A percentile compares a stretch with the other conserved stretches of the same genome.
Evolutionary conservation across 345 rosid species (phyloP).

Genomic region (Xanthoceras sorbifolium): DNA sequence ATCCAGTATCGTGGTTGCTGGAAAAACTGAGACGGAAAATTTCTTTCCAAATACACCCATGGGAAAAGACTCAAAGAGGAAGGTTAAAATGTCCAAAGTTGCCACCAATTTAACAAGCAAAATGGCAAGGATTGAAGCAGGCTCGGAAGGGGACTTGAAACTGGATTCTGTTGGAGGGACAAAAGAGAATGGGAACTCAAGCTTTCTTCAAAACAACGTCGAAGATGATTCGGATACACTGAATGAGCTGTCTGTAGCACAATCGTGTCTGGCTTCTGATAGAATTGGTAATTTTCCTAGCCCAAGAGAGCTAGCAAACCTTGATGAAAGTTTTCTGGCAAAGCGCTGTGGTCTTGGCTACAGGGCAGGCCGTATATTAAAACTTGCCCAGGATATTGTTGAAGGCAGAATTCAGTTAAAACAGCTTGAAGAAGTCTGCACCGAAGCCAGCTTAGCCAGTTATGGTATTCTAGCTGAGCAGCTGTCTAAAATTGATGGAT

Average conservation of each 20-base stretch:
- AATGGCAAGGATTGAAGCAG: slow-evolving; percentile 4
- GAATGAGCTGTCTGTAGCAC: not conserved
- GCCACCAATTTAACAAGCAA: slow-evolving; percentile 20
- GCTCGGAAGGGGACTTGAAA: slow-evolving; percentile 10
- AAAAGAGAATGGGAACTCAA: not conserved
- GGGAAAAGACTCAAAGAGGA: slow-evolving; percentile 32
- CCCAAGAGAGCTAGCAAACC: slow-evolving; percentile 45
- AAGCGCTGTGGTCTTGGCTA: slow-evolving; percentile 52
- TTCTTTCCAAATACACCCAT: slow-evolving; percentile 37
- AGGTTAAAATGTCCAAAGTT: slow-evolving; percentile 12
- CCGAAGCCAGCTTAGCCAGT: slow-evolving; percentile 22
- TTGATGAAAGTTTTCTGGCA: slow-evolving; percentile 46
- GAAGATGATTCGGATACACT: slow-evolving; percentile 4
- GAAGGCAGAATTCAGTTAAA: slow-evolving; percentile 40
- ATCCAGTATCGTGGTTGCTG: slow-evolving; percentile 14
- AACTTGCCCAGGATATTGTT: slow-evolving; percentile 47
- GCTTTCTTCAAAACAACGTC: not conserved
- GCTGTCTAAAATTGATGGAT: slow-evolving; percentile 43
- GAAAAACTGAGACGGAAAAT: not conserved
- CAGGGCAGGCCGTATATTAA: slow-evolving; percentile 48
- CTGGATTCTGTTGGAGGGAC: not conserved
- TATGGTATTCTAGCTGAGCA: slow-evolving; percentile 34
- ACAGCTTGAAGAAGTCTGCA: slow-evolving; percentile 39
- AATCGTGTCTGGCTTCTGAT: not conserved
- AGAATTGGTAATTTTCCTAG: slow-evolving; percentile 45